Base-by-base conservation (phyloP, 306 rosid genomes). In the Cucurbita ficifolia region DNA sequence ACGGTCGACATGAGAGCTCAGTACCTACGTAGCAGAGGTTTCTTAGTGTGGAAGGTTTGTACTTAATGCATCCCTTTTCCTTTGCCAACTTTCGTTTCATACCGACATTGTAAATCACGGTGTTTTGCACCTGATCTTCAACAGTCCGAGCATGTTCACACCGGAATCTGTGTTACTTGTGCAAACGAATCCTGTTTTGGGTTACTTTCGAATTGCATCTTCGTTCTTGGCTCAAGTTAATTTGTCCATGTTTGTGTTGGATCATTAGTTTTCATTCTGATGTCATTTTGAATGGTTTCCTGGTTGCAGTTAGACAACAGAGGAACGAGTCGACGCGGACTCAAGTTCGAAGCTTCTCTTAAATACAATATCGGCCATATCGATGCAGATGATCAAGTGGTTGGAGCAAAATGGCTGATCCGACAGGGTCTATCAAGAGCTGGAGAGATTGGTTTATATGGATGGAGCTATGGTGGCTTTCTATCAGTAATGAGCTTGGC, bases 401-500 rank as follows among this genome's bases (percentile, higher is more conserved):
- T 87, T 7, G 99, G 99, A 82, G 99, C 96, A 3, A 89, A 88
- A 76, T 94, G 96, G 97, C 99, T 94, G 29, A 50, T 91, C 75
- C 81, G 82, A 70, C 83, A 83, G 70, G 97, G 99, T 65, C 88
- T 94, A 19, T 84, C 99, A 45, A 78, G 84, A 79, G 86, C 72
- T 55, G 88, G 95, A 54, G 91, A 84, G 77, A 87, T 94, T 14
- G 99, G 99, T 19, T 77, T 94, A 78, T 94, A 89, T 4, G 99
- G 99, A 6, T 94, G 99, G 99, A 94, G 99, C 86, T 94, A 94
- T 3, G 99, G 97, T 1, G 99, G 99, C 48, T 94, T 83, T 76
- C 95, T 94, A 33, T 91, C 99, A 4, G 99, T 96, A 10, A 86
- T 91, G 87, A 54, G 92, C 50, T 81, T 94, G 63, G 88, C 88